Evolutionary conservation across 2,329 filamentous ascomycete genomes (phyloP).

Genomic region (Rosellinia necatrix): DNA sequence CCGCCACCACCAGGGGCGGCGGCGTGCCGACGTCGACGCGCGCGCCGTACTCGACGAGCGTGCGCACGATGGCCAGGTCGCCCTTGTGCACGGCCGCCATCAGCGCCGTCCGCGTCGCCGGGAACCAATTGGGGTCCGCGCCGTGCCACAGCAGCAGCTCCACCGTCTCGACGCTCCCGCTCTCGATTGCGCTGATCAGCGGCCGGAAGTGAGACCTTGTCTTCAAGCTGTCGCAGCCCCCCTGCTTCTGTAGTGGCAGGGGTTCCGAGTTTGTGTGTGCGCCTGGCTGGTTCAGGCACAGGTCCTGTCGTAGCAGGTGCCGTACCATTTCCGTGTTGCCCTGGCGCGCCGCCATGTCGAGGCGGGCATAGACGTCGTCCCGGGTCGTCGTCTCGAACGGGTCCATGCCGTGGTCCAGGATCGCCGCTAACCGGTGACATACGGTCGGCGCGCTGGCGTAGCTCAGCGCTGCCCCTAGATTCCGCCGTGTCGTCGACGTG

Average conservation of each 20-base stretch:
- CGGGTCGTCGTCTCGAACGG: constrained; percentile 19
- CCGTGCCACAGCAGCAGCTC: constrained; percentile 27
- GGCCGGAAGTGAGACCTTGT: constrained; percentile 21
- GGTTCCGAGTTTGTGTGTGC: constrained; percentile 19
- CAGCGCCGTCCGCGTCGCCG: constrained; percentile 22
- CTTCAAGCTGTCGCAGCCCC: constrained; percentile 13
- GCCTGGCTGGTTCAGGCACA: constrained; percentile 23
- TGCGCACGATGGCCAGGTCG: constrained; percentile 24
- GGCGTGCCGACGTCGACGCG: constrained; percentile 26
- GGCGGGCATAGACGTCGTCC: constrained; percentile 21
- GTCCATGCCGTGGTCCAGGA: constrained; percentile 19
- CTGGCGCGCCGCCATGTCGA: constrained; percentile 24
- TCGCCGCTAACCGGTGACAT: constrained; percentile 5
- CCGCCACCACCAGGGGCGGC: constrained; percentile 27
- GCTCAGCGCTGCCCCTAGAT: constrained; percentile 21
- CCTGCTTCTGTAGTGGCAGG: constrained; percentile 12
- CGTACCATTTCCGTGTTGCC: constrained; percentile 27
- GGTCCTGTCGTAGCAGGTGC: constrained; percentile 19
- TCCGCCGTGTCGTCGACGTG: constrained; percentile 22
- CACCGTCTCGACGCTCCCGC: constrained; percentile 25
- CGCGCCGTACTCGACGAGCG: constrained; percentile 28
- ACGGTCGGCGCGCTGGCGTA: constrained; percentile 11
- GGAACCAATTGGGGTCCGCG: constrained; percentile 30
- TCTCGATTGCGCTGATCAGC: constrained; percentile 28
- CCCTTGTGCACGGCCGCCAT: constrained; percentile 29